A percentile compares a stretch with the other conserved stretches of the same genome.
Conservation (phyloP, 2,329 filamentous ascomycete genomes). For the Pseudopyrenochaeta lycopersici region DNA sequence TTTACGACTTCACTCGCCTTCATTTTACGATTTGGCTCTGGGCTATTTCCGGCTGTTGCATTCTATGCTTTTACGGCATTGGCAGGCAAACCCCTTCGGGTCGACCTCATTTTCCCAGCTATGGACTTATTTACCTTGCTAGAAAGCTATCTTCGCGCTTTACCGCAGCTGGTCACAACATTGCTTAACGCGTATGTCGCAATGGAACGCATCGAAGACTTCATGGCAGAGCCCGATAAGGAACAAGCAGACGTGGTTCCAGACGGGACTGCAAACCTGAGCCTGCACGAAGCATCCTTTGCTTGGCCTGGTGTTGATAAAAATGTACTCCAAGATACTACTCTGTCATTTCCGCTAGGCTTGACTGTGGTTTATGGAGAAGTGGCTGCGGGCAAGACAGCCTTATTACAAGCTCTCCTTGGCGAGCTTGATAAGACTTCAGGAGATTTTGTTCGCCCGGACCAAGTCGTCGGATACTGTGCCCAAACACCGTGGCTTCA, state of each 20-base stretch:
- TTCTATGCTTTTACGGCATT: slow-evolving; percentile 83
- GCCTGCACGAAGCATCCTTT: slow-evolving; percentile 74
- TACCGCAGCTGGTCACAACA: slow-evolving; percentile 78
- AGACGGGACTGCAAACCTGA: slow-evolving; percentile 49
- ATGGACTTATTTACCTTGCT: slow-evolving; percentile 82
- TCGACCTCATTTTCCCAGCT: slow-evolving; percentile 88
- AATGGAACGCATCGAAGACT: slow-evolving; percentile 80
- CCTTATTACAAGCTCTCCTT: slow-evolving; percentile 66
- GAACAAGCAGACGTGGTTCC: slow-evolving; percentile 57
- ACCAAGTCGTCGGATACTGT: slow-evolving; percentile 70
- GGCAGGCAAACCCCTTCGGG: slow-evolving; percentile 71
- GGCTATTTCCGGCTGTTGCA: slow-evolving; percentile 79
- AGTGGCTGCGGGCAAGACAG: slow-evolving; percentile 71
- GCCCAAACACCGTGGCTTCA: slow-evolving; percentile 73
- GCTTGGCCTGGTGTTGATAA: slow-evolving; percentile 76
- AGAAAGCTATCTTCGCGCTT: slow-evolving; percentile 74
- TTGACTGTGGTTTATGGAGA: slow-evolving; percentile 70
- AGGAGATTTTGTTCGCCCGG: slow-evolving; percentile 62
- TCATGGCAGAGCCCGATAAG: slow-evolving; percentile 87
- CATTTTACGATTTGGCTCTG: slow-evolving; percentile 75
- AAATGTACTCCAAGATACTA: slow-evolving; percentile 64
- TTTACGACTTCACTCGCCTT: slow-evolving; percentile 71
- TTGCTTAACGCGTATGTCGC: slow-evolving; percentile 85
- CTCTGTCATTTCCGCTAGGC: slow-evolving; percentile 63
- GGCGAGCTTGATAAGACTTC: slow-evolving; percentile 65